Percentiles rank a stretch among this genome's conserved stretches.
phyloP scores from a whole-genome alignment of 2,329 filamentous ascomycete species.

The Calonectria montana region DNA sequence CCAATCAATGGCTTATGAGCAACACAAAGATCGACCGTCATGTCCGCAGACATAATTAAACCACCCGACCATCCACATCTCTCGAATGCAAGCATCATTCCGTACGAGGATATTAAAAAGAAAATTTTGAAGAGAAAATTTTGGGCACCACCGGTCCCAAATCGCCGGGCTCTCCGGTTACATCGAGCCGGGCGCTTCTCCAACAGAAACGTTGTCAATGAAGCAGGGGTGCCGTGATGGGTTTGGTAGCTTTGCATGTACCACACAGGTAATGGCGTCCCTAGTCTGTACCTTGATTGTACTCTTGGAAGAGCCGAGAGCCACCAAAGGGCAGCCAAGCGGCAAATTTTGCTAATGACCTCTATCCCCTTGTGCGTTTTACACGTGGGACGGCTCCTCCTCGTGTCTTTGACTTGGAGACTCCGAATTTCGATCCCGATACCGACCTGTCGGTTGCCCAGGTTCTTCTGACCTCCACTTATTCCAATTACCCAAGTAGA shows the following conservation, averaged over 20 bases:
- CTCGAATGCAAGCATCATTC: background rate
- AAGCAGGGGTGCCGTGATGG: constrained; percentile 9
- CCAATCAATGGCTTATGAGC: background rate
- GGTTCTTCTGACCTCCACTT: background rate
- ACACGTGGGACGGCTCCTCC: constrained; percentile 32
- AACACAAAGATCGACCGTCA: background rate
- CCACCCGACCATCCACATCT: background rate
- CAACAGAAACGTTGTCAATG: background rate
- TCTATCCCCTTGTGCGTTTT: background rate
- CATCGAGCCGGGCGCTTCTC: constrained; percentile 11
- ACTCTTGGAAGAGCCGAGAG: background rate
- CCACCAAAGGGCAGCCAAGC: background rate
- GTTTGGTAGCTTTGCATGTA: background rate
- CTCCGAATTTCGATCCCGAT: constrained; percentile 19
- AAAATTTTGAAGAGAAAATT: background rate
- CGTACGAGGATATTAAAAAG: background rate
- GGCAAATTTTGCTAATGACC: background rate
- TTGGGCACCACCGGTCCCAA: background rate
- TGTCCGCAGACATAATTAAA: constrained; percentile 11
- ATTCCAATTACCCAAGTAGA: background rate
- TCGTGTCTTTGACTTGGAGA: constrained; percentile 7
- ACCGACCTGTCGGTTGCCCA: constrained; percentile 17
- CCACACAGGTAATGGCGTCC: background rate
- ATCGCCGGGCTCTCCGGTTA: constrained; percentile 11
- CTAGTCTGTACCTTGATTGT: background rate